Evolutionary conservation across 805 yeast genomes (phyloP).

Genomic region (Metschnikowia koreensis): DNA sequence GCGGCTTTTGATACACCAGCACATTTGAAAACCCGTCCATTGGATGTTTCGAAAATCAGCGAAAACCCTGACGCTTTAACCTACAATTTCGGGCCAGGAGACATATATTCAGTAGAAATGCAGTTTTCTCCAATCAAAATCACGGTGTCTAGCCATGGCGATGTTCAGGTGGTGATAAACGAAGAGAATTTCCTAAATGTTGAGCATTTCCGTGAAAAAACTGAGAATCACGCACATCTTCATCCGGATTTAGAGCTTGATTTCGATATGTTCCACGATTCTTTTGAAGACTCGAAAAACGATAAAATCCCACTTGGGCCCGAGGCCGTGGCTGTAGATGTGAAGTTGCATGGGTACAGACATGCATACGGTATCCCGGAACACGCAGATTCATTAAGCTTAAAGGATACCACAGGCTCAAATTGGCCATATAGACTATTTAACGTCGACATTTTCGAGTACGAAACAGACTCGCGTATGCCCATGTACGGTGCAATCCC

Average conservation of each 20-base stretch:
- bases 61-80: slow-evolving; percentile 14
- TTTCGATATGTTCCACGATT: slow-evolving; percentile 67
- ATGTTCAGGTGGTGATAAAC: slow-evolving; percentile 57
- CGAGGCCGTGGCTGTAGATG: slow-evolving; percentile 82
- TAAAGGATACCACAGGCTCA: slow-evolving; percentile 61
- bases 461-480: slow-evolving; percentile 73
- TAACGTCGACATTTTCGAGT: slow-evolving; percentile 95
- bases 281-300: slow-evolving; percentile 59
- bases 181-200: slow-evolving; percentile 68
- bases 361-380: slow-evolving; percentile 95
- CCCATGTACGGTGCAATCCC: slow-evolving; percentile 98
- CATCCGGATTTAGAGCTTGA: slow-evolving; percentile 57
- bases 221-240: slow-evolving; percentile 22
- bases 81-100: slow-evolving; percentile 37
- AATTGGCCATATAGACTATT: slow-evolving; percentile 79
- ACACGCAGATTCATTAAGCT: slow-evolving; percentile 78
- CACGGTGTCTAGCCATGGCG: slow-evolving; percentile 44
- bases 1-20: slow-evolving; percentile 13
- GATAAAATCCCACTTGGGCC: slow-evolving; percentile 83
- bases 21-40: neutral
- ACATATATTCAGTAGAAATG: slow-evolving; percentile 44
- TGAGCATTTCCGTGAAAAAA: slow-evolving; percentile 69
- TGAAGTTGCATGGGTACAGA: slow-evolving; percentile 56
- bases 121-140: slow-evolving; percentile 50
- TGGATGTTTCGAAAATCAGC: slow-evolving; percentile 4